phyloP scores from a whole-genome alignment of 225 moss, liverwort and hornwort species.

The Rhytidiadelphus loreus region DNA sequence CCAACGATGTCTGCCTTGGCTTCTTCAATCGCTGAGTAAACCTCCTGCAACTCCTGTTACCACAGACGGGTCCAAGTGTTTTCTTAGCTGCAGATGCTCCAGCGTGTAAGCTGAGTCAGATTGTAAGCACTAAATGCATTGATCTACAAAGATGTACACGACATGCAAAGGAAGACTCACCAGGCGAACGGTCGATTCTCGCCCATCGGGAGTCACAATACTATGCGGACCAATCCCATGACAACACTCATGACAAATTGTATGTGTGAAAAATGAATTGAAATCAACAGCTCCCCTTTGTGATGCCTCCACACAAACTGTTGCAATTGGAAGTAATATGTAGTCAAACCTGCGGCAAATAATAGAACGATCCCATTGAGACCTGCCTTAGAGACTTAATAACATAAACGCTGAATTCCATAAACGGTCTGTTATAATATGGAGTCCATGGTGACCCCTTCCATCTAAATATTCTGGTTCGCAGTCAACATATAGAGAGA shows the following conservation, averaged over 20 bases:
- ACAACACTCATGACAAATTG: constrained; percentile 97
- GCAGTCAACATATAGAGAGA: background rate
- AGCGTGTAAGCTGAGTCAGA: background rate
- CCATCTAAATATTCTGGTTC: background rate
- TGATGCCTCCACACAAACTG: constrained; percentile 66
- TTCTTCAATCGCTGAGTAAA: constrained; percentile 84
- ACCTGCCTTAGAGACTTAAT: background rate
- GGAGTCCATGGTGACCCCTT: background rate
- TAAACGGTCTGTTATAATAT: background rate
- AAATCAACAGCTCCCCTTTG: constrained; percentile 69
- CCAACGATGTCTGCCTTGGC: constrained; percentile 98
- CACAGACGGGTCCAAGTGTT: background rate
- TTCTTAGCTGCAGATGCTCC: background rate
- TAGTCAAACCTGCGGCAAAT: constrained; percentile 62
- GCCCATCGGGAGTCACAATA: constrained; percentile 62
- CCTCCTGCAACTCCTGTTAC: constrained; percentile 83
- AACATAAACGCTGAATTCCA: background rate
- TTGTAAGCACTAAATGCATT: background rate
- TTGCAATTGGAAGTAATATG: constrained; percentile 81
- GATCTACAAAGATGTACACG: background rate
- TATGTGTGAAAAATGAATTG: constrained; percentile 78
- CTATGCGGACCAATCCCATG: constrained; percentile 96
- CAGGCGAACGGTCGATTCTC: constrained; percentile 82
- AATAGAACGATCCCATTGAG: background rate
- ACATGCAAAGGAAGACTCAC: constrained; percentile 23